phyloP scores from a whole-genome alignment of 805 yeast genomes.

The Tetrapisispora namnaoensis region DNA sequence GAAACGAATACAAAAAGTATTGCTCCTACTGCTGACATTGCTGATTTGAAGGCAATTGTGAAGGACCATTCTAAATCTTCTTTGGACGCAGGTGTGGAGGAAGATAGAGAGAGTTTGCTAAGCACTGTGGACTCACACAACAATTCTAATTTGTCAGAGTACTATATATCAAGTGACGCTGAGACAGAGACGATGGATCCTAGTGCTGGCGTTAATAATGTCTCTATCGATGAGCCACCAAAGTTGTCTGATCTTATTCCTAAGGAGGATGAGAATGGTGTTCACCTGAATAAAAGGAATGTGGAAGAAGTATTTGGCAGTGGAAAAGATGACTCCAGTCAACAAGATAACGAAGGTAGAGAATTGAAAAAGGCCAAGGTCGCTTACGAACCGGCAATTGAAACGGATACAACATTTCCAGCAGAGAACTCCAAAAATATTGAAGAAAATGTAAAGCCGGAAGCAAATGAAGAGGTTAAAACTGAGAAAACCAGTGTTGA shows the following conservation, averaged over 20 bases:
- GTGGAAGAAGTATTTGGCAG: conserved; percentile 9
- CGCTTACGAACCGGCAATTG: neutral
- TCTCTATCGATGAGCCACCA: conserved; percentile 11
- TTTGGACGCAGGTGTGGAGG: conserved; percentile 5
- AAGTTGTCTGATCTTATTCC: conserved; percentile 15
- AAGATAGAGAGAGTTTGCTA: conserved; percentile 16
- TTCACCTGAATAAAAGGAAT: conserved; percentile 32
- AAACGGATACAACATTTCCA: neutral
- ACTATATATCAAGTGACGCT: conserved; percentile 53
- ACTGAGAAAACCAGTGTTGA: neutral
- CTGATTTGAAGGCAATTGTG: neutral
- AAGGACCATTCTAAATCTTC: neutral
- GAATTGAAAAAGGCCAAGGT: conserved; percentile 5
- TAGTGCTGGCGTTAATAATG: conserved; percentile 51
- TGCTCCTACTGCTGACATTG: neutral
- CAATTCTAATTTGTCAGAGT: conserved; percentile 9
- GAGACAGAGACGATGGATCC: conserved; percentile 90
- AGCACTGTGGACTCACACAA: conserved; percentile 18
- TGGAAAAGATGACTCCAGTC: conserved; percentile 3
- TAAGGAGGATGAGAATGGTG: conserved; percentile 10
- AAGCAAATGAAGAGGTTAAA: neutral
- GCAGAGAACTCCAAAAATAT: neutral
- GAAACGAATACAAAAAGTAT: neutral
- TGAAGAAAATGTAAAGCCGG: neutral
- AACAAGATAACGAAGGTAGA: neutral